Evolutionary conservation across 176 grass and related monocot genomes (phyloP), one percentile per base, ranked within the genome.

Genomic region (Tillandsia leiboldiana): DNA sequence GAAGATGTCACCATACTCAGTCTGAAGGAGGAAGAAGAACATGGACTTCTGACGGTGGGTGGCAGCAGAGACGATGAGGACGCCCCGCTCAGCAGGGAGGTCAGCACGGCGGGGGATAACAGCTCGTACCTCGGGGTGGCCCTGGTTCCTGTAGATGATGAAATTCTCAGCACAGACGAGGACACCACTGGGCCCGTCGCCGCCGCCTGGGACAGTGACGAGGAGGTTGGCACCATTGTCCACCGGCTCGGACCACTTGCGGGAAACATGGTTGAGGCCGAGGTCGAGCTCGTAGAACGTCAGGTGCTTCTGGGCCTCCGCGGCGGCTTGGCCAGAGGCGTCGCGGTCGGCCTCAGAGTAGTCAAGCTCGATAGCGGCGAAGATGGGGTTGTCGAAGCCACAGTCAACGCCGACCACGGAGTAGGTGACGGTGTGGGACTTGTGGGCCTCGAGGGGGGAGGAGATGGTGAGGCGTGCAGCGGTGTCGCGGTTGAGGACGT

Each of bases 241-340:
- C 20, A 90, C 86, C 0, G 94, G 94, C 63, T 99, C 94, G 0
- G 94, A 93, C 61, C 80, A 88, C 84, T 99, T 99, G 50, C 94
- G 89, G 1, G 94, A 93, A 12, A 93, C 89, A 61, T 99, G 94
- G 72, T 99, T 93, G 47, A 99, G 90, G 10, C 94, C 94, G 27
- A 99, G 70, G 51, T 99, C 94, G 14, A 99, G 94, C 84, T 99
- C 94, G 49, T 99, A 99, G 85, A 99, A 99, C 11, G 94, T 93
- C 72, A 99, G 86, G 66, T 90, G 56, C 84, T 99, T 99, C 77
- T 93, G 94, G 5, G 90, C 94, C 20, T 93, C 86, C n/a, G 81
- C 75, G 9, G 89, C 89, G 51, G 94, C 89, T 53, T 90, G 89
- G 53, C 94, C 94, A 0, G 86, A 83, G 8, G 94, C 82, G 49